phyloP scores from a whole-genome alignment of 345 rosid species.

The Gossypium thurberi region DNA sequence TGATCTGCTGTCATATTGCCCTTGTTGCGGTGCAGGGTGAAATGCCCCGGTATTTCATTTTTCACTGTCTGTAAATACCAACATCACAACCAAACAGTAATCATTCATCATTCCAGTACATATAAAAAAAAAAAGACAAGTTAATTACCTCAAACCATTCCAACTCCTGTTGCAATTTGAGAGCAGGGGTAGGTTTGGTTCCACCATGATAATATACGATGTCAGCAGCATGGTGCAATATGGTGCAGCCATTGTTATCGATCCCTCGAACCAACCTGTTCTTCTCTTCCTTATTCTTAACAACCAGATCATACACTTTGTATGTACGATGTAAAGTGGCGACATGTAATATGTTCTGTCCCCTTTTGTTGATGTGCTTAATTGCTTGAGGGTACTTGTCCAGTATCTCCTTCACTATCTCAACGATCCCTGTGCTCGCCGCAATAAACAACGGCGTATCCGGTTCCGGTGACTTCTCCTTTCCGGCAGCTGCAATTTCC shows the following conservation, averaged over 20 bases:
- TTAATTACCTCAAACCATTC: conserved; percentile 22
- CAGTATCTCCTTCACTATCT: conserved; percentile 3
- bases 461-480: neutral
- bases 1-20: neutral
- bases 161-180: conserved; percentile 22
- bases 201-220: conserved; percentile 4
- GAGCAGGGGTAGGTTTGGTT: conserved; percentile 12
- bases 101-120: too few relatives aligned
- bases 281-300: neutral
- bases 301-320: neutral
- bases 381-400: conserved; percentile 8
- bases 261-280: neutral
- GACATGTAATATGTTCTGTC: conserved; percentile 12
- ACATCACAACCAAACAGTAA: too few relatives aligned
- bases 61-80: conserved; percentile 9
- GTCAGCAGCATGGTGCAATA: conserved; percentile 22
- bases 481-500: neutral
- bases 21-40: neutral
- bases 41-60: neutral
- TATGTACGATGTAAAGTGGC: neutral
- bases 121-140: too few relatives aligned
- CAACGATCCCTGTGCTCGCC: conserved; percentile 6
- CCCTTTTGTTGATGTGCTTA: neutral
- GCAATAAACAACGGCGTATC: conserved; percentile 9
- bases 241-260: conserved; percentile 14